A percentile compares a stretch with the other conserved stretches of the same genome.
Conservation (phyloP, 2,329 filamentous ascomycete genomes). For the Calonectria fujianensis region DNA sequence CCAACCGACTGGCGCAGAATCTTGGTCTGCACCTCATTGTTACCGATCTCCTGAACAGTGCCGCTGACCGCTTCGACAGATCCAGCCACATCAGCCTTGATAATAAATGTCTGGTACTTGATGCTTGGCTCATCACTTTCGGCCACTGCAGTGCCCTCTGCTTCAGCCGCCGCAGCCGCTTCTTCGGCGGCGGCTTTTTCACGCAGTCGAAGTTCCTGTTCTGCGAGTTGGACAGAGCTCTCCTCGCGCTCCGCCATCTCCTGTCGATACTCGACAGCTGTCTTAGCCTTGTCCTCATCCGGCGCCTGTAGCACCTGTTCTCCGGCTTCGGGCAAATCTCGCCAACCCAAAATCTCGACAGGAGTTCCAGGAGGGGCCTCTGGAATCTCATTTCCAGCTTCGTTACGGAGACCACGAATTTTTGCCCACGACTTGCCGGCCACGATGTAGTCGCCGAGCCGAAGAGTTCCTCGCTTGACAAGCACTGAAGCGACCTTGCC, state of each 20-base stretch:
- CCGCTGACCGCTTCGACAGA: conserved; percentile 93
- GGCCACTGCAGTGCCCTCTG: conserved; percentile 61
- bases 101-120: conserved; percentile 83
- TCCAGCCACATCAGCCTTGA: conserved; percentile 95
- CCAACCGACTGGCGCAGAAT: conserved; percentile 88
- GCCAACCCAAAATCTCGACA: conserved; percentile 96
- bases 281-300: conserved; percentile 85
- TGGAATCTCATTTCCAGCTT: conserved; percentile 82
- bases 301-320: conserved; percentile 90
- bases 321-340: conserved; percentile 86
- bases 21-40: conserved; percentile 85
- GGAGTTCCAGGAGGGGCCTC: conserved; percentile 91
- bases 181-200: conserved; percentile 69
- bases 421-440: conserved; percentile 92
- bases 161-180: conserved; percentile 60
- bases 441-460: conserved; percentile 87
- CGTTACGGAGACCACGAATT: conserved; percentile 89
- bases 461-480: conserved; percentile 89
- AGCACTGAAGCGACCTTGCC: conserved; percentile 93
- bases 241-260: conserved; percentile 83
- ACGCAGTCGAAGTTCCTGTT: conserved; percentile 78
- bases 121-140: conserved; percentile 64
- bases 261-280: conserved; percentile 84
- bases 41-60: conserved; percentile 85
- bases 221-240: conserved; percentile 87